Evolutionary conservation across 805 yeast species (phyloP).

Genomic region (Yamadazyma kitorensis): DNA sequence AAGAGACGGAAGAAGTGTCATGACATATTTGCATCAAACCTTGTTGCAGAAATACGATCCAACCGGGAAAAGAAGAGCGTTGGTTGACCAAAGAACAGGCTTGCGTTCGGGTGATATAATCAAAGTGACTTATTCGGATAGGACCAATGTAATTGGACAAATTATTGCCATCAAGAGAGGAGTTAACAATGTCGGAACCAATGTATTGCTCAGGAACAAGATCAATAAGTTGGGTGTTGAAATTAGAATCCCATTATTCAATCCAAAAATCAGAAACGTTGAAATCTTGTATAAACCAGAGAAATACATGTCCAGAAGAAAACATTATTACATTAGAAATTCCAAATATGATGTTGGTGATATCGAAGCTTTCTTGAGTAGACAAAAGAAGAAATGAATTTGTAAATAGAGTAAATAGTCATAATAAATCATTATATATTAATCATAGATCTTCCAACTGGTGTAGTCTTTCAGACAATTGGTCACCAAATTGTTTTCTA

Average conservation of each 20-base stretch:
- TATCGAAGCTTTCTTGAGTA: conserved; percentile 43
- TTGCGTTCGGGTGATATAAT: conserved; percentile 82
- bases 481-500: conserved; percentile 16
- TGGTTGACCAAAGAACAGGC: conserved; percentile 27
- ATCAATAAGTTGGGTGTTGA: conserved; percentile 84
- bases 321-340: conserved; percentile 87
- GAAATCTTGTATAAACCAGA: conserved; percentile 76
- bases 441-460: too few relatives aligned
- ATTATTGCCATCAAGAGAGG: conserved; percentile 71
- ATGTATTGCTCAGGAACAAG: conserved; percentile 79
- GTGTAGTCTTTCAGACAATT: conserved; percentile 17
- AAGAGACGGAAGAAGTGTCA: conserved; percentile 44
- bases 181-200: conserved; percentile 61
- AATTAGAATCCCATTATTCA: conserved; percentile 72
- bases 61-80: conserved; percentile 45
- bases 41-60: conserved; percentile 66
- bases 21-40: conserved; percentile 47
- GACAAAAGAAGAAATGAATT: conserved; percentile 13
- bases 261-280: conserved; percentile 72
- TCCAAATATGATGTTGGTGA: conserved; percentile 74
- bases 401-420: conserved; percentile 1
- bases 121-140: conserved; percentile 65
- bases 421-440: conserved; percentile 4
- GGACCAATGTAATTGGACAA: conserved; percentile 73
- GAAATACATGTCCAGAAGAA: conserved; percentile 71